A percentile compares a stretch with the other conserved stretches of the same genome.
Conservation (phyloP, 2,329 filamentous ascomycete species). For the Trichophyton benhamiae region DNA sequence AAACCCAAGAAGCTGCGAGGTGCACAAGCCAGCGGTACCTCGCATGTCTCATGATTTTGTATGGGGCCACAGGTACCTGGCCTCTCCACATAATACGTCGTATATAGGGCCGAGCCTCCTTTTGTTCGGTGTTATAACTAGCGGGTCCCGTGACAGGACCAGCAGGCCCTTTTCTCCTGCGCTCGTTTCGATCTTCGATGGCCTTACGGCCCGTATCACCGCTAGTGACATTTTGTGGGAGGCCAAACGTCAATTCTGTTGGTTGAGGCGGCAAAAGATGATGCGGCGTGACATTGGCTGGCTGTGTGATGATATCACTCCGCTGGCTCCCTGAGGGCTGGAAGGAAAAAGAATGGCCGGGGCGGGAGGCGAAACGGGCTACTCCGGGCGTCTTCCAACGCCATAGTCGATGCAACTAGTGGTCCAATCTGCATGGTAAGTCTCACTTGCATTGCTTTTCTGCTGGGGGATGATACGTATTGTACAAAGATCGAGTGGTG, state of each 20-base stretch:
- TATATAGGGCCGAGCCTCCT: not conserved
- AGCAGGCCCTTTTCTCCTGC: not conserved
- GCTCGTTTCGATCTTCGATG: not conserved
- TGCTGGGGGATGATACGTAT: not conserved
- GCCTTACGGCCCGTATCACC: not conserved
- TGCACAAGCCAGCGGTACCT: not conserved
- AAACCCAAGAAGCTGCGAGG: not conserved
- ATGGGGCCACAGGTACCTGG: not conserved
- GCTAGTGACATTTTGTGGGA: not conserved
- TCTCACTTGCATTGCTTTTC: too few species aligned
- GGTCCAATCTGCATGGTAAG: not conserved
- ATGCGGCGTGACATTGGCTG: not conserved
- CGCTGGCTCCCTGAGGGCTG: not conserved
- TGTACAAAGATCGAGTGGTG: not conserved
- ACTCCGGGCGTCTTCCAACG: too few species aligned
- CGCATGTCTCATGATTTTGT: not conserved
- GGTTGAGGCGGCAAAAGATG: not conserved
- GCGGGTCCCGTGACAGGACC: not conserved
- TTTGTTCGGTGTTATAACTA: not conserved
- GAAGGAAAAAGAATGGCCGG: too few species aligned
- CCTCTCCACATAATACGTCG: not conserved
- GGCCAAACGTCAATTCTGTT: not conserved
- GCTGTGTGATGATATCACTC: not conserved
- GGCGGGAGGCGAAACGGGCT: too few species aligned
- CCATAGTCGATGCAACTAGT: too few species aligned